phyloP scores from a whole-genome alignment of 2,329 filamentous ascomycete species.

The Albophoma yamanashiensis region DNA sequence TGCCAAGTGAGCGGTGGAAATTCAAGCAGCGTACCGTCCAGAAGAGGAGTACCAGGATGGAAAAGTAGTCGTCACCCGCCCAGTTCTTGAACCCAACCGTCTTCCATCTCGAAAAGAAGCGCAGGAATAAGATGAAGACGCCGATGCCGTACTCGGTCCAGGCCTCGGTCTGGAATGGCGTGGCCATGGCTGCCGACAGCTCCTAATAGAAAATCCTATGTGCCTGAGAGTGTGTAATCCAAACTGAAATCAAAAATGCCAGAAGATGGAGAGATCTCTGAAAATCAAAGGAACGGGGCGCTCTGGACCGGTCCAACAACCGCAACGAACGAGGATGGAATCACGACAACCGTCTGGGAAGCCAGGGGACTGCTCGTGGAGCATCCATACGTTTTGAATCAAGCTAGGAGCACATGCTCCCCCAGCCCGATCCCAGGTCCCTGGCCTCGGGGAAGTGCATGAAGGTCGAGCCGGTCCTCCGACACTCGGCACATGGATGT shows the following conservation, averaged over 20 bases:
- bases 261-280: background rate
- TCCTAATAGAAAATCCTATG: no score
- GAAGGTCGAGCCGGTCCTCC: background rate
- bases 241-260: background rate
- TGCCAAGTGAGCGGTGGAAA: background rate
- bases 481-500: background rate
- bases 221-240: background rate
- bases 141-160: constrained; percentile 33
- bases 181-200: constrained; percentile 7
- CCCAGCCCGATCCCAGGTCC: background rate
- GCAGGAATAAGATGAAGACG: constrained; percentile 22
- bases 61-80: constrained; percentile 32
- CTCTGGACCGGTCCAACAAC: background rate
- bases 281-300: background rate
- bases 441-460: background rate
- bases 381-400: background rate
- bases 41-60: constrained; percentile 21
- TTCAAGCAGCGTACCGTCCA: constrained; percentile 22
- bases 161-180: constrained; percentile 30
- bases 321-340: background rate
- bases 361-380: background rate
- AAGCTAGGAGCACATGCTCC: background rate
- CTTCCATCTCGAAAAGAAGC: constrained; percentile 26
- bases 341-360: background rate
- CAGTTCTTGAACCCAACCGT: constrained; percentile 25